Evolutionary conservation across 306 rosid genomes (phyloP).

Genomic region (Cyamopsis tetragonoloba): DNA sequence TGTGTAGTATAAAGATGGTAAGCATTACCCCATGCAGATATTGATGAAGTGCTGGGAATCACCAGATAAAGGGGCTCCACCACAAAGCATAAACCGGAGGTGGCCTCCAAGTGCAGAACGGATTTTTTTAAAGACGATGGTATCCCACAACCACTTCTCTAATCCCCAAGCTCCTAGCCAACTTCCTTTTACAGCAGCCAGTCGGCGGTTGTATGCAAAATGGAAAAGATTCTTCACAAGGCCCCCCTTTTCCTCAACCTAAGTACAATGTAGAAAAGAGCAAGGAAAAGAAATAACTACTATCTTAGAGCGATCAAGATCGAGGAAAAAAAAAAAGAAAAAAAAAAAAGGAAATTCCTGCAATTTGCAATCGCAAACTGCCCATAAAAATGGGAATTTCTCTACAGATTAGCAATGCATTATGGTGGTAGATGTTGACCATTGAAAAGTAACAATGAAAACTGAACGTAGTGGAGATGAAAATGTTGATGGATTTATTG

Average conservation of each 20-base stretch:
- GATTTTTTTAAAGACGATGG: constrained; percentile 52
- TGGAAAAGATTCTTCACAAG: constrained; percentile 61
- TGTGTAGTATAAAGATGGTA: neutral
- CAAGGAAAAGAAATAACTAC: neutral
- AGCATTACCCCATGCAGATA: constrained; percentile 82
- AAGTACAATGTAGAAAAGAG: constrained; percentile 22
- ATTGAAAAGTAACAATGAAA: neutral
- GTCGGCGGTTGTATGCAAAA: constrained; percentile 56
- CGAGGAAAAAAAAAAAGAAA: neutral
- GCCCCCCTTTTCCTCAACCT: constrained; percentile 77
- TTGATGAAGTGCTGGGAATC: constrained; percentile 84
- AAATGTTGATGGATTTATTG: constrained; percentile 4
- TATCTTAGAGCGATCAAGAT: neutral
- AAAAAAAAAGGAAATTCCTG: neutral
- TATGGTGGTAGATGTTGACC: neutral
- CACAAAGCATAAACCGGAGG: constrained; percentile 71
- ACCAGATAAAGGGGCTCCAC: constrained; percentile 91
- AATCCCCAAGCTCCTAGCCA: constrained; percentile 98
- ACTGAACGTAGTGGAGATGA: neutral
- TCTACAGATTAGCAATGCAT: neutral
- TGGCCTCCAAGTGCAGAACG: constrained; percentile 69
- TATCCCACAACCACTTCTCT: constrained; percentile 73
- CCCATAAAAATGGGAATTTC: constrained; percentile 15
- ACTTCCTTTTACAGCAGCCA: constrained; percentile 82
- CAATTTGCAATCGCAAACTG: neutral